Conservation (phyloP, 495 filamentous ascomycete genomes). For the Echria macrotheca region DNA sequence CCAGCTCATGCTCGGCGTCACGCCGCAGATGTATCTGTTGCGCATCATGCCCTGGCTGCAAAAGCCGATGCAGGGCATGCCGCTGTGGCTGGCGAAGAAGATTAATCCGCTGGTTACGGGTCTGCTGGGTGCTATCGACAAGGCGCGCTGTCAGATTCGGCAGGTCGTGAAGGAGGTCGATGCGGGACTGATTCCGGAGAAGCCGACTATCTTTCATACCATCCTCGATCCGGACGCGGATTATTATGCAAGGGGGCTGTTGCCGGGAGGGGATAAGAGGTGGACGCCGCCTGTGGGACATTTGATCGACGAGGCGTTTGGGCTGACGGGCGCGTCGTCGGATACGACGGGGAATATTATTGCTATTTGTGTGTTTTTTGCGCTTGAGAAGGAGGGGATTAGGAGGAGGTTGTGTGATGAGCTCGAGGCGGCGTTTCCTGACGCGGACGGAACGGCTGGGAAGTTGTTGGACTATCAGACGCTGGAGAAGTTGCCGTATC, state of each 20-base stretch:
- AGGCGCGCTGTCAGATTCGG: not conserved
- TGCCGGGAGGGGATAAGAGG: not conserved
- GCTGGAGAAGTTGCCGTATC: constrained; percentile 1
- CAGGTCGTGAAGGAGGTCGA: not conserved
- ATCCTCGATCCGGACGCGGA: not conserved
- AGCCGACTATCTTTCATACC: constrained; percentile 1
- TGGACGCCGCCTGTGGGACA: not conserved
- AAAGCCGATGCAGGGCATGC: not conserved
- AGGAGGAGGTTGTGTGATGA: not conserved
- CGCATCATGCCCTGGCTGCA: not conserved
- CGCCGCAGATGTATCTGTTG: not conserved
- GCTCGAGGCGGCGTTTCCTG: not conserved
- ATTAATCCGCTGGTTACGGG: constrained; percentile 1
- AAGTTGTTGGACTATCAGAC: not conserved
- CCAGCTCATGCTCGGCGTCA: not conserved
- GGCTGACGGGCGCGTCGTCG: not conserved
- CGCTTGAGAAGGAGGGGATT: not conserved
- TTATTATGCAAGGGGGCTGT: not conserved
- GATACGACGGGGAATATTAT: not conserved
- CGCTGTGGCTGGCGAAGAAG: not conserved
- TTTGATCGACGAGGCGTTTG: not conserved
- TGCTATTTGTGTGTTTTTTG: not conserved
- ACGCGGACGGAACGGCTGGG: not conserved
- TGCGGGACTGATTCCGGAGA: not conserved
- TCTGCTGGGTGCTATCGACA: not conserved